Conservation (phyloP, 2,329 filamentous ascomycete species). For the Diplodia corticola region DNA sequence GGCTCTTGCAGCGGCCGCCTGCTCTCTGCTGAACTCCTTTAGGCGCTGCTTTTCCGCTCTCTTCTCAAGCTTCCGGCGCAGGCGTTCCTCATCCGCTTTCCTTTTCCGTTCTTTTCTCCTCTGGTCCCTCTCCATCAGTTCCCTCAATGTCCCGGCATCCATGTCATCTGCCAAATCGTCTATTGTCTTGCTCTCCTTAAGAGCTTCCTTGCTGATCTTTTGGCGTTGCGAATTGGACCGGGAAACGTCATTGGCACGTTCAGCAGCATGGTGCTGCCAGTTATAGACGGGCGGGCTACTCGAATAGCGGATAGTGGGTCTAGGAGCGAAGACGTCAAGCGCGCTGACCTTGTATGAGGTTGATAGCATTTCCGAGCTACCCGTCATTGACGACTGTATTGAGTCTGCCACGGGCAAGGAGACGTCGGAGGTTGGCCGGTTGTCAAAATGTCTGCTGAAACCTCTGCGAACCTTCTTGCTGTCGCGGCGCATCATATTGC, state of each 20-base stretch:
- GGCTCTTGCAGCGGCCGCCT: conserved; percentile 55
- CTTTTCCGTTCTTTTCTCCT: conserved; percentile 76
- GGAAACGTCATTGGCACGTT: conserved; percentile 44
- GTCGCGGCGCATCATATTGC: conserved; percentile 63
- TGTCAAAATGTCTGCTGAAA: conserved; percentile 54
- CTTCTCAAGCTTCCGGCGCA: conserved; percentile 64
- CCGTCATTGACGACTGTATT: conserved; percentile 74
- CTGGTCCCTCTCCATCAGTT: conserved; percentile 86
- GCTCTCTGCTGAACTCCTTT: conserved; percentile 57
- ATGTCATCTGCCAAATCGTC: conserved; percentile 78
- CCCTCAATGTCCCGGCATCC: conserved; percentile 78
- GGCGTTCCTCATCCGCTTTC: conserved; percentile 65
- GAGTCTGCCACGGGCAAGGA: conserved; percentile 75
- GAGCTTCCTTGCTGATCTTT: conserved; percentile 53
- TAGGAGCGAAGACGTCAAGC: conserved; percentile 78
- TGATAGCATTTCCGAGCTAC: conserved; percentile 62
- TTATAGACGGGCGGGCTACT: conserved; percentile 27
- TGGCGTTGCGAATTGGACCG: conserved; percentile 53
- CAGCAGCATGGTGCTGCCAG: conserved; percentile 30
- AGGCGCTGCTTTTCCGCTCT: conserved; percentile 62
- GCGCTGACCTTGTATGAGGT: conserved; percentile 78
- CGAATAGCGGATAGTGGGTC: conserved; percentile 75
- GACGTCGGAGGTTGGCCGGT: conserved; percentile 67
- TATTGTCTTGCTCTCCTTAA: conserved; percentile 60
- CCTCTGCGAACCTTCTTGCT: conserved; percentile 65